Evolutionary conservation across 176 grass and related monocot species (phyloP).

Genomic region (Juncus effusus): DNA sequence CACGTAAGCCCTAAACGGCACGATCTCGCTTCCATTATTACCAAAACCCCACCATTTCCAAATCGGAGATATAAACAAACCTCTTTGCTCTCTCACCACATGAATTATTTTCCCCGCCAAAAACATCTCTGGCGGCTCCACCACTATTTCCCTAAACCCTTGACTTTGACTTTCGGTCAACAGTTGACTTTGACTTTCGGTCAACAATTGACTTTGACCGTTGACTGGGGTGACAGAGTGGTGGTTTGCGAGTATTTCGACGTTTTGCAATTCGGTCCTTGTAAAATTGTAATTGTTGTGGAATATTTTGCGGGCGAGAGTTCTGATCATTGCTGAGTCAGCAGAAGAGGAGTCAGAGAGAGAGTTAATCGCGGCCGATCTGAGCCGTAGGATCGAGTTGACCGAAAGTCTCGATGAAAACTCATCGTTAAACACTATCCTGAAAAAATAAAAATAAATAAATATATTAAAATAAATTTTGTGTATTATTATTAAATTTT

Average conservation of each 20-base stretch:
- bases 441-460: conserved; percentile 36
- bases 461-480: neutral
- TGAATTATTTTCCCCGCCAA: conserved; percentile 78
- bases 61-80: conserved; percentile 49
- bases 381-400: conserved; percentile 86
- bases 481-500: conserved; percentile 8
- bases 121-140: conserved; percentile 85
- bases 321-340: conserved; percentile 90
- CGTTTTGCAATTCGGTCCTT: conserved; percentile 32
- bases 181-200: neutral
- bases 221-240: conserved; percentile 38
- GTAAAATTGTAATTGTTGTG: conserved; percentile 21
- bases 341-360: conserved; percentile 75
- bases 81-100: conserved; percentile 61
- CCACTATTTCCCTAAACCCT: conserved; percentile 36
- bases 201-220: conserved; percentile 25
- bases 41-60: conserved; percentile 73
- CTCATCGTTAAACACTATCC: conserved; percentile 74
- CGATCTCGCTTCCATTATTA: conserved; percentile 23
- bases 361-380: conserved; percentile 70
- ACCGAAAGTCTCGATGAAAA: conserved; percentile 89
- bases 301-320: conserved; percentile 82
- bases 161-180: conserved; percentile 22
- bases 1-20: conserved; percentile 71
- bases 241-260: conserved; percentile 30